A percentile compares a stretch with the other conserved stretches of the same genome.
phyloP scores from a whole-genome alignment of 805 yeast genomes.

The Metschnikowia lachancei region DNA sequence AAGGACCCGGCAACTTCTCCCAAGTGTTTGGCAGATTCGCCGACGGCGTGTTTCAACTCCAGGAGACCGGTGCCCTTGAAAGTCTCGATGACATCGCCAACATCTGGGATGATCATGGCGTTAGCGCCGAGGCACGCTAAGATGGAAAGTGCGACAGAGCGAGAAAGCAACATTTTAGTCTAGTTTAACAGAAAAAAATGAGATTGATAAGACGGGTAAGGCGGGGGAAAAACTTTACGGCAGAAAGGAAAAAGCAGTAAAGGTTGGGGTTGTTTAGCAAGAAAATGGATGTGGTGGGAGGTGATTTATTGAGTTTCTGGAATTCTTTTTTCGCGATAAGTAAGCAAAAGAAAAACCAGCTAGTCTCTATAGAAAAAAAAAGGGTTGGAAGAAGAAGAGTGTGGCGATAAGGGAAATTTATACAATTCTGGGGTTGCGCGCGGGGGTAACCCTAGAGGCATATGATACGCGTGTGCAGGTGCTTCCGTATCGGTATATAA shows the following conservation, averaged over 20 bases:
- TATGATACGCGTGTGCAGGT: slow-evolving; percentile 1
- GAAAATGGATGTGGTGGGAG: not conserved
- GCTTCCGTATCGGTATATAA: slow-evolving; percentile 4
- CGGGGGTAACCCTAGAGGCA: slow-evolving; percentile 4
- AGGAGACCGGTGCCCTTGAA: slow-evolving; percentile 24
- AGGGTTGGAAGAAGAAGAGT: slow-evolving; percentile 2
- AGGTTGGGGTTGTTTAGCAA: not conserved
- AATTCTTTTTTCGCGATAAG: not conserved
- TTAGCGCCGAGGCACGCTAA: slow-evolving; percentile 41
- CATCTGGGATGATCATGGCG: slow-evolving; percentile 60
- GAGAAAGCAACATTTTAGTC: slow-evolving; percentile 36
- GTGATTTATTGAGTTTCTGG: not conserved
- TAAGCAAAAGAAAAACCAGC: slow-evolving; percentile 1
- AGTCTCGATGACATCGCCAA: slow-evolving; percentile 40
- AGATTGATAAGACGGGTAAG: not conserved
- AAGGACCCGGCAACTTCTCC: slow-evolving; percentile 11
- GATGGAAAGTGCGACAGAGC: slow-evolving; percentile 42
- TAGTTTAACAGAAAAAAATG: not conserved
- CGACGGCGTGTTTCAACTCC: slow-evolving; percentile 16
- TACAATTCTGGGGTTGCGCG: slow-evolving; percentile 10
- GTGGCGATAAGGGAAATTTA: slow-evolving; percentile 22
- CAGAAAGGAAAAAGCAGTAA: not conserved
- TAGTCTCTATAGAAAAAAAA: slow-evolving; percentile 4
- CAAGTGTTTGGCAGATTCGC: slow-evolving; percentile 13
- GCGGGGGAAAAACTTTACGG: not conserved